Conservation (phyloP, 2,329 filamentous ascomycete species). For the Xylariaceae sp. region DNA sequence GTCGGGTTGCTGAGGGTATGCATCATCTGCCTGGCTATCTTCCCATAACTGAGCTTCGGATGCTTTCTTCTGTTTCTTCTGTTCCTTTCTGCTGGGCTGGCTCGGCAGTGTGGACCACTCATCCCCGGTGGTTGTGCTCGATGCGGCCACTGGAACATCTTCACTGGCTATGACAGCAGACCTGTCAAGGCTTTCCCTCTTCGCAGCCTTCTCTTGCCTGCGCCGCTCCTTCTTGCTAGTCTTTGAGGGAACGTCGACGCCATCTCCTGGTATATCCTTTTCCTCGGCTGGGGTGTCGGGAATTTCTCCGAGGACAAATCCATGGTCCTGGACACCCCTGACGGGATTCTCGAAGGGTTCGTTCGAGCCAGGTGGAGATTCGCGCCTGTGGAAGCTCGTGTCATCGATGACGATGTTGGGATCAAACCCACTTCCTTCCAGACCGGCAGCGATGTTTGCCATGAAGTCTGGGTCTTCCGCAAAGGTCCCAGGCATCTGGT, state of each 20-base stretch:
- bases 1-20: too few relatives aligned
- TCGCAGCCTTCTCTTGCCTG: conserved; percentile 31
- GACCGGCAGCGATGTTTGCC: conserved; percentile 59
- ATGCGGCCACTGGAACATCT: conserved; percentile 4
- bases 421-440: conserved; percentile 63
- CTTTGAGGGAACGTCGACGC: conserved; percentile 17
- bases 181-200: conserved; percentile 17
- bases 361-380: conserved; percentile 55
- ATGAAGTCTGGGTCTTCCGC: conserved; percentile 62
- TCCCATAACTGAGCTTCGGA: conserved; percentile 21
- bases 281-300: conserved; percentile 32
- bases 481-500: conserved; percentile 58
- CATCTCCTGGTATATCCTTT: conserved; percentile 17
- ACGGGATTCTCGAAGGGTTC: conserved; percentile 43
- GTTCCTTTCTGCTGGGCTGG: conserved; percentile 29
- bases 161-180: conserved; percentile 15
- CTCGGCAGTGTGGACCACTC: conserved; percentile 17
- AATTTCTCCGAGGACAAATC: conserved; percentile 41
- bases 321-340: conserved; percentile 24
- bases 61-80: conserved; percentile 36
- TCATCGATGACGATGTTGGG: conserved; percentile 63
- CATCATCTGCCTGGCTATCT: conserved; percentile 13
- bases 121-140: conserved; percentile 21
- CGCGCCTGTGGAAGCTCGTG: conserved; percentile 53
- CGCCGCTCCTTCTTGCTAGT: conserved; percentile 26